These are phyloP conservation scores for Pyricularia sp. DNA, from an alignment of 2,329 filamentous ascomycete species.

Conservation along the genomic window DNA sequence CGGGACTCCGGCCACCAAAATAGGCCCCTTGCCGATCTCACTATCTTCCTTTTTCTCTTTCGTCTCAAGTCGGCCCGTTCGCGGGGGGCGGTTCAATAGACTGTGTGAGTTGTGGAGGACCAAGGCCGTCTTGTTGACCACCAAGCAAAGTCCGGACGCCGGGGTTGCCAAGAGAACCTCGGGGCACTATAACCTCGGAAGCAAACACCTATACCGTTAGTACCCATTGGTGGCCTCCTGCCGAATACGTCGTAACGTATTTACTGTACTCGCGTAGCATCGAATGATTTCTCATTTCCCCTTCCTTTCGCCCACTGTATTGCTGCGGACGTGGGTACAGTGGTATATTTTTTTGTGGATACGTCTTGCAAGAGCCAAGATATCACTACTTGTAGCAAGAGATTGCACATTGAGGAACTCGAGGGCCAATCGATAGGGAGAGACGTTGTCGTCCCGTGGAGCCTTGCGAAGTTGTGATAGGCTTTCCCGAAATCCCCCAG, in stretches of 20 bases:
- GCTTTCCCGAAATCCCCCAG: neutral
- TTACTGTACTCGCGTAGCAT: neutral
- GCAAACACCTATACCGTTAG: neutral
- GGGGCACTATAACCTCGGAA: neutral
- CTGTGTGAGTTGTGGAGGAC: neutral
- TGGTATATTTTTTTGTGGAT: neutral
- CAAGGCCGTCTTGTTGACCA: neutral
- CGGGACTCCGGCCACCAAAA: neutral
- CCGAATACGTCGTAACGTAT: neutral
- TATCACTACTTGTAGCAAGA: neutral
- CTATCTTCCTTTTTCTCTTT: neutral
- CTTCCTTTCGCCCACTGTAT: neutral
- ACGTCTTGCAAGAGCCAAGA: neutral
- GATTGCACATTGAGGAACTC: too few species aligned
- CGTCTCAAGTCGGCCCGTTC: neutral
- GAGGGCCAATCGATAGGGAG: neutral
- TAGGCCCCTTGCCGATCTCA: neutral
- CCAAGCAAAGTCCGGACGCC: neutral
- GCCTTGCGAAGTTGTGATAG: neutral
- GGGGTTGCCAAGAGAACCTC: neutral
- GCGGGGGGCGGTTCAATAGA: neutral
- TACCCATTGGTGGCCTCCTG: neutral
- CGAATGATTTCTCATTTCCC: neutral
- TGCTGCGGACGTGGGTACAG: neutral
- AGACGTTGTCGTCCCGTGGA: neutral